These are phyloP conservation scores for Ottelia alismoides DNA, from an alignment of 106 monocot species.

Conservation along the genomic window DNA sequence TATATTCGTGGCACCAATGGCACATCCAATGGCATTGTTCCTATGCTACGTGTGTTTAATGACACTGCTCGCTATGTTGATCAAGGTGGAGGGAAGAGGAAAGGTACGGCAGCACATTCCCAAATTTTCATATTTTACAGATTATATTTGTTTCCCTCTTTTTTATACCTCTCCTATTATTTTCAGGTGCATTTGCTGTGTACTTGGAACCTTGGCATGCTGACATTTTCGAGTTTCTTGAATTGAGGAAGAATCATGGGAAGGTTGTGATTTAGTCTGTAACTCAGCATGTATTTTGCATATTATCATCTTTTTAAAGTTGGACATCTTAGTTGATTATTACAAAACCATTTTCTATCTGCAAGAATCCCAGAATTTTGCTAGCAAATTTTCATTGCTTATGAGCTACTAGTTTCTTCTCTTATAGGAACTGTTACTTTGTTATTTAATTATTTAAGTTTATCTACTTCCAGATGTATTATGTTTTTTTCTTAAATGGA, in stretches of 20 bases:
- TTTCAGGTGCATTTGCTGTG: slow-evolving; percentile 17
- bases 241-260: slow-evolving; percentile 17
- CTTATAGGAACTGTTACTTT: too few relatives aligned
- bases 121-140: neutral
- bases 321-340: too few relatives aligned
- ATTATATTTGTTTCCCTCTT: neutral
- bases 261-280: too few relatives aligned
- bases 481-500: too few relatives aligned
- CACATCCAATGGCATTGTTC: slow-evolving; percentile 16
- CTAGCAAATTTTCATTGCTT: too few relatives aligned
- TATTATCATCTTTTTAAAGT: too few relatives aligned
- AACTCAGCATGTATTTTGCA: too few relatives aligned
- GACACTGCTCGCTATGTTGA: slow-evolving; percentile 20
- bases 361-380: too few relatives aligned
- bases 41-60: slow-evolving; percentile 16
- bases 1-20: slow-evolving; percentile 22
- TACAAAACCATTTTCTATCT: too few relatives aligned
- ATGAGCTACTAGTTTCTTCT: too few relatives aligned
- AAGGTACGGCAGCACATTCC: neutral
- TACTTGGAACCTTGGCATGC: slow-evolving; percentile 24
- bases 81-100: slow-evolving; percentile 22
- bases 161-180: neutral
- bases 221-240: slow-evolving; percentile 12
- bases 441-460: too few relatives aligned
- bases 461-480: too few relatives aligned